Percentiles rank a stretch among this genome's conserved stretches.
Evolutionary conservation across 2,329 filamentous ascomycete species (phyloP).

Genomic region (Tolypocladium guangdongense): DNA sequence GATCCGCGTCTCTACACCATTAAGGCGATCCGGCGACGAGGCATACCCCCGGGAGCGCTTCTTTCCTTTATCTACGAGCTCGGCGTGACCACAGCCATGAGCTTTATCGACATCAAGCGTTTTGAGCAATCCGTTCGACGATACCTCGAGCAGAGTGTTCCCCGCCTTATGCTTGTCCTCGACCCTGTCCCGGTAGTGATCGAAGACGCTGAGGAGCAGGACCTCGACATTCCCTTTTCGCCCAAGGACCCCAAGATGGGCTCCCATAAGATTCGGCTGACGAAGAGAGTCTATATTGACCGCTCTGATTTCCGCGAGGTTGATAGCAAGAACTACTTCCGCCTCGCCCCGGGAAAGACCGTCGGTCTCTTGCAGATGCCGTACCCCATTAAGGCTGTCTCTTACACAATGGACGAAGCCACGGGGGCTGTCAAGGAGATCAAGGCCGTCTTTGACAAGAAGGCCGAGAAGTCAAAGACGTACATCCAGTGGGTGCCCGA

Average conservation of each 20-base stretch:
- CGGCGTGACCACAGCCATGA: conserved; percentile 73
- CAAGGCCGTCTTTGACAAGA: conserved; percentile 53
- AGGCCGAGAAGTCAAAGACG: conserved; percentile 63
- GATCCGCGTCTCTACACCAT: conserved; percentile 85
- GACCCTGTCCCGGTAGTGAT: conserved; percentile 78
- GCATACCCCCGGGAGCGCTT: conserved; percentile 79
- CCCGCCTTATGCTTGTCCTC: conserved; percentile 78
- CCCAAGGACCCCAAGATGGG: conserved; percentile 66
- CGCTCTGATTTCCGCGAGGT: conserved; percentile 68
- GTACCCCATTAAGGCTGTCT: conserved; percentile 58
- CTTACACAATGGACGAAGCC: conserved; percentile 55
- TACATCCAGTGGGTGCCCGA: conserved; percentile 84
- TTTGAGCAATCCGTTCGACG: conserved; percentile 78
- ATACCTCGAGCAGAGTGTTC: conserved; percentile 81
- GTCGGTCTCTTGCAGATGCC: conserved; percentile 66
- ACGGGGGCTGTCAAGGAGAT: conserved; percentile 58
- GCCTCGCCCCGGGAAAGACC: conserved; percentile 64
- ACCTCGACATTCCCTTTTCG: conserved; percentile 61
- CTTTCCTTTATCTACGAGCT: conserved; percentile 85
- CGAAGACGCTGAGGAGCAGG: conserved; percentile 56
- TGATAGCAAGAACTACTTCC: conserved; percentile 68
- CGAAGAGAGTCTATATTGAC: conserved; percentile 76
- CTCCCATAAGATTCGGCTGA: conserved; percentile 51
- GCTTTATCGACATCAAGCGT: conserved; percentile 68
- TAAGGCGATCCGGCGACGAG: conserved; percentile 71